Evolutionary conservation across 306 rosid species (phyloP), one percentile per base, ranked within the genome.

Genomic region (Pachyrhizus erosus): DNA sequence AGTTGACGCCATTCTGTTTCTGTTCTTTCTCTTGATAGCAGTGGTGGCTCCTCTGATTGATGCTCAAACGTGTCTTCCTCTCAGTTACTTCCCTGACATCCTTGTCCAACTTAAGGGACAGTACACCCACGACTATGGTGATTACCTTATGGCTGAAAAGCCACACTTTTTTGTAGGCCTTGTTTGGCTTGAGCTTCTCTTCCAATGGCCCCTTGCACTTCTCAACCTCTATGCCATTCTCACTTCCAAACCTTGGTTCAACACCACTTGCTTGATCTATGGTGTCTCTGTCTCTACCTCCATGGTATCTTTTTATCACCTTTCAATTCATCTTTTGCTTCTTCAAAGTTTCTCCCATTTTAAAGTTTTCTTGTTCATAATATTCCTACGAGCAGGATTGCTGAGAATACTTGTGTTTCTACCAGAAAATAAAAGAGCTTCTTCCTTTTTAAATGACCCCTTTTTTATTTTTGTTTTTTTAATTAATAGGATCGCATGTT

Each of bases 171-270:
- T 90, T 39, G 84, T 89, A 3, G 98, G 96, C 0, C 80, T 95
- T 11, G 76, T 90, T 69, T 93, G 92, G 96, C 83, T 86, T 8
- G 94, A 93, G 86, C 88, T 93, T 27, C 72, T 93, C 65, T 88
- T 93, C 52, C 96, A 91, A 84, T 95, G 97, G 97, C 97, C 96
- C 1, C 90, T 93, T 14, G 31, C 77, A 2, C 87, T 95, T 7
- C 75, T 86, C 85, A 93, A 84, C 70, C 49, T 95, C 69, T 91
- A 90, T 77, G 97, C 75, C 5, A 83, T 89, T 26, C 64, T 89
- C 43, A 80, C 84, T 42, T 60, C 87, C 51, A 91, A 91, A 79
- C 70, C 87, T 72, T 95, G 98, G 98, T 87, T 85, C 83, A 88
- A 79, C 31, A 91, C 96, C 85, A 88, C 98, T 58, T 95, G 97